Evolutionary conservation across 768 basidiomycete genomes (phyloP).

Genomic region (Tremella mesenterica): DNA sequence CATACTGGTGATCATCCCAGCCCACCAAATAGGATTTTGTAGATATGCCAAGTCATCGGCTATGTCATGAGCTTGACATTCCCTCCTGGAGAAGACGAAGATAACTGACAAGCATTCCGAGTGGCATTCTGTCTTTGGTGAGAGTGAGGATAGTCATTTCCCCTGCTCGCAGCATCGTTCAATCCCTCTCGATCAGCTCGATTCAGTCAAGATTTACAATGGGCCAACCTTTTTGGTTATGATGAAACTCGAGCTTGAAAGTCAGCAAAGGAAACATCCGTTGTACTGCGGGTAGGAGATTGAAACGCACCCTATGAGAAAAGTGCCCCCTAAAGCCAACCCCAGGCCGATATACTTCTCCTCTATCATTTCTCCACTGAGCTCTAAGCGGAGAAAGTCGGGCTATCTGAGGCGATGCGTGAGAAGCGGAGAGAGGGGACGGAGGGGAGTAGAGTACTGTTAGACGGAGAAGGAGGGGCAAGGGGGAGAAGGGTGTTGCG

Average conservation of each 20-base stretch:
- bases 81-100: constrained; percentile 32
- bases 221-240: constrained; percentile 92
- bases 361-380: constrained; percentile 49
- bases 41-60: constrained; percentile 81
- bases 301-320: constrained; percentile 58
- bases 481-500: neutral
- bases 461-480: neutral
- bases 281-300: neutral
- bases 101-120: constrained; percentile 17
- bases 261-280: neutral
- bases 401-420: neutral
- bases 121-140: constrained; percentile 25
- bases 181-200: constrained; percentile 56
- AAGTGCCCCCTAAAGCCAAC: constrained; percentile 72
- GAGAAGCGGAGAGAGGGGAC: neutral
- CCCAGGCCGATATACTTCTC: constrained; percentile 93
- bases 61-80: constrained; percentile 27
- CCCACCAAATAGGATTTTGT: constrained; percentile 93
- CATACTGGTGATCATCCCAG: constrained; percentile 83
- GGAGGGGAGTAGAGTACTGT: neutral
- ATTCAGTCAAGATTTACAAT: neutral
- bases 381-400: neutral
- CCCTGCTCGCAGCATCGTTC: constrained; percentile 65
- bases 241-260: constrained; percentile 73
- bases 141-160: constrained; percentile 28